Evolutionary conservation across 305 asterid genomes (phyloP).

Genomic region (Plantago rigida): DNA sequence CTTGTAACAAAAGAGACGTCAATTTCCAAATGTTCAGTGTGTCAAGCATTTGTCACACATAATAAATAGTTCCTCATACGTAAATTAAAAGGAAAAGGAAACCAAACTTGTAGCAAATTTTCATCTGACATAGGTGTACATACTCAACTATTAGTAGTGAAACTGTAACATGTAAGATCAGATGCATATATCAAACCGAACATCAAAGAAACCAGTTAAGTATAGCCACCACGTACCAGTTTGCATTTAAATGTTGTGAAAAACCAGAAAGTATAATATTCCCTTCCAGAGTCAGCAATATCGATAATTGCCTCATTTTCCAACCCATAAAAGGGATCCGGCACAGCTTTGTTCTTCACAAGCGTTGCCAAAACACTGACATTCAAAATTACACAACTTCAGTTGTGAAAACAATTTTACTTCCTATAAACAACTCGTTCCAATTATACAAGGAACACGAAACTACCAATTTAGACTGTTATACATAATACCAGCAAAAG

Average conservation of each 20-base stretch:
- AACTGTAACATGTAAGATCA: background rate
- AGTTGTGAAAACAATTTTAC: slow-evolving; percentile 6
- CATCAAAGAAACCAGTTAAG: background rate
- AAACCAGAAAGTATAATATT: slow-evolving; percentile 90
- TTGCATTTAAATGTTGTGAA: slow-evolving; percentile 64
- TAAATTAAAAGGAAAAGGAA: background rate
- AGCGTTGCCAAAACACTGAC: slow-evolving; percentile 90
- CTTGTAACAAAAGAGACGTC: too few relatives aligned
- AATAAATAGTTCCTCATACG: too few relatives aligned
- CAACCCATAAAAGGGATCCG: slow-evolving; percentile 93
- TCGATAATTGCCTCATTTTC: slow-evolving; percentile 72
- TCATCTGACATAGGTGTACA: too few relatives aligned
- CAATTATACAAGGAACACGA: too few relatives aligned
- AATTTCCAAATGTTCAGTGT: too few relatives aligned
- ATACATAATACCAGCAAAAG: too few relatives aligned
- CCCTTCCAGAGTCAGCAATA: slow-evolving; percentile 87
- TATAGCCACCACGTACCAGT: slow-evolving; percentile 43
- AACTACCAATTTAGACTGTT: too few relatives aligned
- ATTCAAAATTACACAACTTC: slow-evolving; percentile 29
- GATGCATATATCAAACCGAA: slow-evolving; percentile 3
- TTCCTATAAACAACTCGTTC: background rate
- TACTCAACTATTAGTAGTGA: background rate
- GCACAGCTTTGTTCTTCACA: slow-evolving; percentile 66
- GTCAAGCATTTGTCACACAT: too few relatives aligned
- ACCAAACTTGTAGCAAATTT: background rate